These are phyloP conservation scores for Aeminium ludgeri DNA, from an alignment of 495 filamentous ascomycete species.

Conservation along the genomic window DNA sequence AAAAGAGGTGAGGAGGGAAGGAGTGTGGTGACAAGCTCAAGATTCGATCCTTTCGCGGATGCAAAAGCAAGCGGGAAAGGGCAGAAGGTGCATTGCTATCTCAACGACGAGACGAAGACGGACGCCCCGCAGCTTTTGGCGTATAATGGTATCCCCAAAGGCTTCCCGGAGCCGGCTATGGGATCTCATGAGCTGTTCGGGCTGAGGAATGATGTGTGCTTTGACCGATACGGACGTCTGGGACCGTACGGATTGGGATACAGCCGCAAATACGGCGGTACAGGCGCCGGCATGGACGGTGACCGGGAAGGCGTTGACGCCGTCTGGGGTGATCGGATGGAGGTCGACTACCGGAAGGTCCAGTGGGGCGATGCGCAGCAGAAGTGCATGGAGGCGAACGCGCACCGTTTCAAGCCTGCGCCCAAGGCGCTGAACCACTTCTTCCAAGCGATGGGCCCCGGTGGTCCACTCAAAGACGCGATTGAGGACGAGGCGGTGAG, in stretches of 20 bases:
- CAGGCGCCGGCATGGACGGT: slow-evolving; percentile 63
- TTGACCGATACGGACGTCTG: slow-evolving; percentile 76
- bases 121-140: slow-evolving; percentile 50
- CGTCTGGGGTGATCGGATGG: slow-evolving; percentile 45
- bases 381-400: slow-evolving; percentile 51
- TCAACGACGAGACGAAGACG: slow-evolving; percentile 45
- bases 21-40: slow-evolving; percentile 9
- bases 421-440: slow-evolving; percentile 28
- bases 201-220: slow-evolving; percentile 75
- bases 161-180: slow-evolving; percentile 66
- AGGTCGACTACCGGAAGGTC: slow-evolving; percentile 57
- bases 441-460: slow-evolving; percentile 31
- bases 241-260: slow-evolving; percentile 89
- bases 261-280: slow-evolving; percentile 53
- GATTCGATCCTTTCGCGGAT: slow-evolving; percentile 8
- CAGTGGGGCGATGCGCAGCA: slow-evolving; percentile 62
- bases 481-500: background rate
- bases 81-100: slow-evolving; percentile 55
- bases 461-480: slow-evolving; percentile 16
- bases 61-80: slow-evolving; percentile 34
- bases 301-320: slow-evolving; percentile 57
- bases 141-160: slow-evolving; percentile 55
- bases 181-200: slow-evolving; percentile 70
- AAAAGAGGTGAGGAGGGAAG: slow-evolving; percentile 15
- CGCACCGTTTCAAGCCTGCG: slow-evolving; percentile 44